Evolutionary conservation across 352 stramenopile genomes (phyloP), one percentile per base, ranked within the genome.

Genomic region (Phytophthora sp.): DNA sequence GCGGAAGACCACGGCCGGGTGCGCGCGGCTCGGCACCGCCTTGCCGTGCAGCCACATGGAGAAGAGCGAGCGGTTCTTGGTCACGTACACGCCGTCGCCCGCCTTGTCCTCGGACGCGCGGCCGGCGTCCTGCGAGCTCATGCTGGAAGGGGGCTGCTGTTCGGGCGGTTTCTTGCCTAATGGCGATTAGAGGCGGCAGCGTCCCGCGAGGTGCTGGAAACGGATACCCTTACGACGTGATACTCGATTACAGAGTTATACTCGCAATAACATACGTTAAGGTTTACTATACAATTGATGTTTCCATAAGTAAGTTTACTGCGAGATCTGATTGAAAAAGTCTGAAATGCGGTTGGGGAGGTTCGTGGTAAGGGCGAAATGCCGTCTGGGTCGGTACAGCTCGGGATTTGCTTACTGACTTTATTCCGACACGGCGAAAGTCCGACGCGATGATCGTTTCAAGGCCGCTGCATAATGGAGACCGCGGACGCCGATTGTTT

Each of bases 41-140:
- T 95, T 95, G 56, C 87, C 87, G 48, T 93, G 87, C 31, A 95
- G 66, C 84, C 84, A 93, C 78, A 92, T 87, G 61, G 84, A 88
- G 57, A 95, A 93, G 32, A 84, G 76, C n/a, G 84, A 93, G 13
- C 87, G 82, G 42, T 77, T 92, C 77, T 91, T 91, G 37, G 84
- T 95, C 60, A 95, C 82, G 67, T 95, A 95, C 54, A 95, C 84
- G 69, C 82, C 82, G 30, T 95, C 82, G 20, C 75, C 72, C 10
- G 32, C 65, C 48, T 69, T 69, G 28, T 75, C 62, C 27, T 76
- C 52, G 10, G 57, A 27, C 31, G 27, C 52, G 52, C 34, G 46
- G 17, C 54, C 69, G 24, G 38, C 39, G 45, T 74, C 61, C 18
- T 46, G 63, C 1, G 54, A 49, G 45, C 59, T 74, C 65, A 74